phyloP scores from a whole-genome alignment of 257 asterid species.

The Nicotiana attenuata region DNA sequence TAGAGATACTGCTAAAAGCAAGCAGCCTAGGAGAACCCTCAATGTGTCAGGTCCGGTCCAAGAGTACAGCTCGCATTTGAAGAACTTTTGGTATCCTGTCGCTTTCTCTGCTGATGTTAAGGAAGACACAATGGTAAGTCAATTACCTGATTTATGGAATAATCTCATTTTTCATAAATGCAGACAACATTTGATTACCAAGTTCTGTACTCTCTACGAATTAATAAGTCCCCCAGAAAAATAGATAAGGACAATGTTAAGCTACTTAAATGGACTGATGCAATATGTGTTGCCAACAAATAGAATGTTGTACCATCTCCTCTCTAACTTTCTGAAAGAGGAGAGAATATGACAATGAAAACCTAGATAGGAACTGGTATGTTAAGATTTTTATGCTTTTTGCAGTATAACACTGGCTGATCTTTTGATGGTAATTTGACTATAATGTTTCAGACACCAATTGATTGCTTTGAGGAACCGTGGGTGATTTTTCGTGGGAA shows the following conservation, averaged over 20 bases:
- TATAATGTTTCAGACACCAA: conserved; percentile 52
- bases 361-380: not conserved
- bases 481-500: conserved; percentile 95
- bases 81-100: conserved; percentile 95
- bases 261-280: not conserved
- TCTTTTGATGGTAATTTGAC: not conserved
- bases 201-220: not conserved
- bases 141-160: not conserved
- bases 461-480: conserved; percentile 92
- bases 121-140: conserved; percentile 81
- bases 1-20: conserved; percentile 24
- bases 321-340: not conserved
- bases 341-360: not conserved
- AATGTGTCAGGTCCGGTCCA: conserved; percentile 87
- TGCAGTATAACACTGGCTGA: not conserved
- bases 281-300: not conserved
- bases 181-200: not conserved
- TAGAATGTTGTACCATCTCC: not conserved
- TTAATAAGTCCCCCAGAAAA: not conserved
- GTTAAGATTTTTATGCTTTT: not conserved
- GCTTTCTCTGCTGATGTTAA: conserved; percentile 83
- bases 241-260: not conserved
- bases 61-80: conserved; percentile 54
- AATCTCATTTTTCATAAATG: not conserved
- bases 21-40: conserved; percentile 41